Base-by-base conservation (phyloP, 2,329 filamentous ascomycete species). In the Xylaria arbuscula region DNA sequence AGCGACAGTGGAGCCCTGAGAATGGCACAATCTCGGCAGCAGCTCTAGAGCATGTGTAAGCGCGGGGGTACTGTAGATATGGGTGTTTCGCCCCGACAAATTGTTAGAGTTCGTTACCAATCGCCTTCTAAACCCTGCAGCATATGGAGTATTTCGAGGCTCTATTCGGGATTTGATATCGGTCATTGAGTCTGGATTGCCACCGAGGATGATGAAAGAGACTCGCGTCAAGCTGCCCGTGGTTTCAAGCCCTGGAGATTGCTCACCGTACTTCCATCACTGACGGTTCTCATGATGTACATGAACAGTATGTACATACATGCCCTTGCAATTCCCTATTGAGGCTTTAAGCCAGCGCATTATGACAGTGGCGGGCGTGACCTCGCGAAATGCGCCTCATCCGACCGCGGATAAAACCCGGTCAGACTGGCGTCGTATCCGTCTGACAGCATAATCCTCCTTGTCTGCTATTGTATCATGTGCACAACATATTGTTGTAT, bases 381-480 rank as follows among this genome's bases (percentile, higher is more conserved):
- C 57, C 51, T 54, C 47, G 24, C 36, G 45, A 45, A 55, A 17
- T 42, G 19, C 48, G 47, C 63, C 55, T 66, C 63, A 42, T 65
- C 48, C 56, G 50, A 47, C 69, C 67, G 63, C 63, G 69, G 69
- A 69, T 69, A 57, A 8, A 22, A 32, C 19, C 69, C 69, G 69
- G 69, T 68, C 57, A 67, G 66, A 67, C 64, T 59, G 59, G 55
- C 51, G 67, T 67, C 38, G 60, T 47, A 69, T 66, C 63, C 67
- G 67, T 67, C 57, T 69, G 54, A 67, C 66, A 47, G 57, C 56
- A 63, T 64, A 45, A 65, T 36, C 42, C 28, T 42, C 47, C 24
- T 34, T n/a, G 36, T 63, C 28, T 54, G 28, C 55, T 51, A 32
- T 15, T 13, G 28, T 36, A 54, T 68, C 62, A 65, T 62, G 51